Percentiles rank a stretch among this genome's conserved stretches.
Conservation (phyloP, 805 yeast genomes). For the Maudiozyma saulgeensis region DNA sequence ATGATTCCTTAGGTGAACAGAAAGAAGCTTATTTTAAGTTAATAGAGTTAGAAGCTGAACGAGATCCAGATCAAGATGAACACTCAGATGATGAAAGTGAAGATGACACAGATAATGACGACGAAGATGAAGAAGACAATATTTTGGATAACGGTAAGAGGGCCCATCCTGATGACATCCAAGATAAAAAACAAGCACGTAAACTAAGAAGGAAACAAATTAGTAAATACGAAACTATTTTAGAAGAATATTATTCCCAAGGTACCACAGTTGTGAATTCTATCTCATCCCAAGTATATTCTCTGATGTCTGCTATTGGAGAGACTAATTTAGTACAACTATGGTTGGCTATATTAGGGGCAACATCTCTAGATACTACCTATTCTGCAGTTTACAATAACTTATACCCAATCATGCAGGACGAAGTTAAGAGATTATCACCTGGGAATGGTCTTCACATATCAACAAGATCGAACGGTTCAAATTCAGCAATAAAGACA, state of each 20-base stretch:
- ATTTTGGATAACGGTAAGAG: conserved; percentile 18
- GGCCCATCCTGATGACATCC: conserved; percentile 11
- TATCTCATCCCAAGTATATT: conserved; percentile 67
- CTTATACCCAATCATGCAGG: conserved; percentile 63
- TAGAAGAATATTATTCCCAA: conserved; percentile 72
- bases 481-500: conserved; percentile 20
- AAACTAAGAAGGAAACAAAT: conserved; percentile 36
- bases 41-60: conserved; percentile 34
- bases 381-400: conserved; percentile 68
- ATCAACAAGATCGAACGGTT: conserved; percentile 3
- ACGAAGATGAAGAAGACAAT: conserved; percentile 18
- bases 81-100: conserved; percentile 29
- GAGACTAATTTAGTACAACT: conserved; percentile 59
- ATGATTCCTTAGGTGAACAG: conserved; percentile 46
- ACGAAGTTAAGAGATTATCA: conserved; percentile 70
- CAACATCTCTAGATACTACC: conserved; percentile 65
- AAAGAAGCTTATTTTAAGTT: conserved; percentile 52
- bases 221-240: conserved; percentile 39
- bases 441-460: conserved; percentile 23
- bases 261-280: conserved; percentile 76
- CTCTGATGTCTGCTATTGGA: conserved; percentile 71
- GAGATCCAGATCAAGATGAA: conserved; percentile 30
- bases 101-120: conserved; percentile 24
- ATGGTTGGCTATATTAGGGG: conserved; percentile 87
- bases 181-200: conserved; percentile 18